Percentiles rank a stretch among this genome's conserved stretches.
These are phyloP conservation scores for Chytridiales sp. DNA, from an alignment of 371 early-diverging fungal genomes.

Conservation along the genomic window DNA sequence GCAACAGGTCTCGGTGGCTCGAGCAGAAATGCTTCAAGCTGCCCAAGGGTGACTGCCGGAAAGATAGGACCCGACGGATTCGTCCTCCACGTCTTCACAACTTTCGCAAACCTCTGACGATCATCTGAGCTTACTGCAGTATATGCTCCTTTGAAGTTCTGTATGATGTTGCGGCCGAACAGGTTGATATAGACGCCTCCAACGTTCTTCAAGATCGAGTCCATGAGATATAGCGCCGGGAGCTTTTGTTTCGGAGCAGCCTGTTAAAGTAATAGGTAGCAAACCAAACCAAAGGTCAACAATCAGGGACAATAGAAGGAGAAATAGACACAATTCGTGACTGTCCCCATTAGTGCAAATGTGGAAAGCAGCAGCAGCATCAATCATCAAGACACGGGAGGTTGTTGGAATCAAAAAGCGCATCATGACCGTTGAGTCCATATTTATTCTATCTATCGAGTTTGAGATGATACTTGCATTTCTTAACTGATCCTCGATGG, in stretches of 20 bases:
- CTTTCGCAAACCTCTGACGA: constrained; percentile 65
- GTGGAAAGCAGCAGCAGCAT: no score
- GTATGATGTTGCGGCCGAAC: constrained; percentile 70
- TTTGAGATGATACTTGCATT: constrained; percentile 63
- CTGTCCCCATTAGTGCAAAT: constrained; percentile 5
- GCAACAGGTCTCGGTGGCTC: not conserved
- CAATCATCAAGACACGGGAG: no score
- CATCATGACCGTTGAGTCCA: not conserved
- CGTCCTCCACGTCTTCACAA: constrained; percentile 82
- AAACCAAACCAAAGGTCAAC: constrained; percentile 8
- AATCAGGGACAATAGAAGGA: constrained; percentile 1
- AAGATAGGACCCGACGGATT: constrained; percentile 52
- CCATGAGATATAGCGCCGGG: constrained; percentile 85
- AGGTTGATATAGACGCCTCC: constrained; percentile 70
- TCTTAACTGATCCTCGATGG: constrained; percentile 78
- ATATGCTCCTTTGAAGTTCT: constrained; percentile 72
- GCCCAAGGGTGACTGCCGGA: constrained; percentile 52
- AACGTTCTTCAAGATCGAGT: constrained; percentile 91
- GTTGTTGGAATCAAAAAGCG: not conserved
- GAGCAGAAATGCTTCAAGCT: constrained; percentile 44
- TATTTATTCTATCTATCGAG: no score
- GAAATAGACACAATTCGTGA: not conserved
- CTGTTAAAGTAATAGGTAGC: constrained; percentile 38
- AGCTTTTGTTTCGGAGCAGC: constrained; percentile 75
- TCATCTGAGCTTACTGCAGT: constrained; percentile 62